Base-by-base conservation (phyloP, 2,329 filamentous ascomycete genomes). In the Apiospora rasikravindrae region DNA sequence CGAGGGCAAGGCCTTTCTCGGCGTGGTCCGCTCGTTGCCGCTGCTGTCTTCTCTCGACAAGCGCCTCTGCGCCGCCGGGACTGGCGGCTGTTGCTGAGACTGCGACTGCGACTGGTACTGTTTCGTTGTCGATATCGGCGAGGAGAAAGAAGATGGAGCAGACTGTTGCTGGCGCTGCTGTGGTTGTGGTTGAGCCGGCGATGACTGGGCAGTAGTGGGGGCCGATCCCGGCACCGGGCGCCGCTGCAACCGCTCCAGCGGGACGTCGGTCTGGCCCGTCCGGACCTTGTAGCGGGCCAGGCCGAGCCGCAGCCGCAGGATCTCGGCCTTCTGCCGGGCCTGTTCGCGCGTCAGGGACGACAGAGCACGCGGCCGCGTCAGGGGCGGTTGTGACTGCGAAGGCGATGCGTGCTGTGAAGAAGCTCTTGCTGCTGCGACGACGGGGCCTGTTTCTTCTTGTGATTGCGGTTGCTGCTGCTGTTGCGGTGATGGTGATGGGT, bases 231-330 rank as follows among this genome's bases (percentile, higher is more conserved):
- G 75, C 11, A 82, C 29, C 26, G 80, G 81, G 42, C 82, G 81
- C 68, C 84, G 78, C 77, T 90, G 84, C 26, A 94, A 84, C 66
- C 88, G 82, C 71, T 90, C 85, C 73, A 94, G 86, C 1, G 92
- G 91, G 40, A 93, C 86, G 72, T 88, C 84, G 70, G 90, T 88
- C 81, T 95, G 93, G 73, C 92, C 90, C 1, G 93, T 95, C 72
- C 87, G 88, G 75, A 95, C 86, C 82, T 95, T 95, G 85, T 94
- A 95, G 78, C 88, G 88, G 19, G 92, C 93, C 26, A 94, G 87
- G 40, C 88, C 86, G 22, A 95, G 88, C n/a, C 92, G 88, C 13
- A 94, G 86, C 69, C 88, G 88, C 64, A 95, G 84, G 68, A 90
- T 88, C 78, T 92, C 88, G 26, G 90, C 91, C 82, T 89, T 88